phyloP scores from a whole-genome alignment of 2,329 filamentous ascomycete genomes.

The Didymella exigua region DNA sequence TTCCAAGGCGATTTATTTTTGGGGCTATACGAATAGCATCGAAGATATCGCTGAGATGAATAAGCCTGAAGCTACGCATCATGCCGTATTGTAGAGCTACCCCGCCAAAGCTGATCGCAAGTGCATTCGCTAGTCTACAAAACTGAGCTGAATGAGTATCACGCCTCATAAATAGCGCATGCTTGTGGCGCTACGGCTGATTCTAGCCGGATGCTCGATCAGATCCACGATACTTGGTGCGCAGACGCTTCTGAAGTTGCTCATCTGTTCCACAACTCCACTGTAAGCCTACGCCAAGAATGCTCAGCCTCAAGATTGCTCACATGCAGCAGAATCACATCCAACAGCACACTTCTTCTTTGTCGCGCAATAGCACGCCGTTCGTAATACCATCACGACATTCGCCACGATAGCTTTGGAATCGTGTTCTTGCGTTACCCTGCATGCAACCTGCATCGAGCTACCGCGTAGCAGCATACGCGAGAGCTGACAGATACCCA shows the following conservation, averaged over 20 bases:
- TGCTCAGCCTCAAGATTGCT: background rate
- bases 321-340: background rate
- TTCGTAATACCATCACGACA: conserved; percentile 6
- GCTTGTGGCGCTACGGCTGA: conserved; percentile 28
- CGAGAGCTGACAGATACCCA: conserved; percentile 7
- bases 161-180: conserved; percentile 13
- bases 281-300: background rate
- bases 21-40: background rate
- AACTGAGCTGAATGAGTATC: conserved; percentile 12
- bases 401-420: conserved; percentile 1
- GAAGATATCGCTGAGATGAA: background rate
- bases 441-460: conserved; percentile 7
- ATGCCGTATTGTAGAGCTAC: conserved; percentile 18
- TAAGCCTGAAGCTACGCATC: conserved; percentile 15
- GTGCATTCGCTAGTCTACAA: conserved; percentile 6
- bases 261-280: background rate
- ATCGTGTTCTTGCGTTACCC: background rate
- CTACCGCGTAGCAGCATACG: conserved; percentile 7
- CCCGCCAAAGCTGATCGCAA: conserved; percentile 26
- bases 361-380: background rate
- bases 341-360: background rate
- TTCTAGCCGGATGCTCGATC: conserved; percentile 7
- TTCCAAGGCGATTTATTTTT: conserved; percentile 8
- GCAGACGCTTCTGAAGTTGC: background rate
- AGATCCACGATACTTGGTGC: conserved; percentile 2